phyloP scores from a whole-genome alignment of 2,329 filamentous ascomycete species.

The Fusarium floridanum region DNA sequence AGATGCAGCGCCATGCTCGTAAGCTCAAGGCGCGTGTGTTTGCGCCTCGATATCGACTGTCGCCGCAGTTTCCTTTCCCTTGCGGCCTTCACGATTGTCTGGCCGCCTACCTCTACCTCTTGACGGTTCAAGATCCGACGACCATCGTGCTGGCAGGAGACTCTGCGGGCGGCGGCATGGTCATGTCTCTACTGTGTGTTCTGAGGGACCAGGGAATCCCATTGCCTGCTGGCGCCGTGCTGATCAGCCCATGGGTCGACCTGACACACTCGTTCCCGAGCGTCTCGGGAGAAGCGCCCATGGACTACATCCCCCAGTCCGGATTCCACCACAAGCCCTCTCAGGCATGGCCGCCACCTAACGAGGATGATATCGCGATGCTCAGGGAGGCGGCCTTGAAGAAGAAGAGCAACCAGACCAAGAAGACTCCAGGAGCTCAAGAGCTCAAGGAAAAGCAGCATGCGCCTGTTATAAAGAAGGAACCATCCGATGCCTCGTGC shows the following conservation, averaged over 20 bases:
- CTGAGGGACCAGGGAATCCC: constrained; percentile 87
- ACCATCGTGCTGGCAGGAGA: constrained; percentile 92
- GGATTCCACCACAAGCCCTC: constrained; percentile 95
- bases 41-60: constrained; percentile 86
- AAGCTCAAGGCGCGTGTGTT: constrained; percentile 93
- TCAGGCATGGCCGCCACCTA: constrained; percentile 91
- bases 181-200: constrained; percentile 81
- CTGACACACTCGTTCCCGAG: constrained; percentile 96
- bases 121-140: constrained; percentile 80
- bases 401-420: constrained; percentile 44
- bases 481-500: constrained; percentile 34
- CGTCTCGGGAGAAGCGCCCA: constrained; percentile 75
- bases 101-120: constrained; percentile 86
- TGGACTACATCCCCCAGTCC: constrained; percentile 89
- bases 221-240: constrained; percentile 87
- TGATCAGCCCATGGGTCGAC: constrained; percentile 97
- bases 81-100: constrained; percentile 92
- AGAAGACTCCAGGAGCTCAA: constrained; percentile 37
- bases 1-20: constrained; percentile 94
- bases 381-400: constrained; percentile 66
- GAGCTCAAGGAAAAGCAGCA: constrained; percentile 52
- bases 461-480: constrained; percentile 47
- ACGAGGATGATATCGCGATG: constrained; percentile 76
- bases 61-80: constrained; percentile 95
- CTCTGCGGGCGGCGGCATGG: constrained; percentile 93